phyloP scores from a whole-genome alignment of 2,329 filamentous ascomycete genomes.

The Aspergillus awamori region DNA sequence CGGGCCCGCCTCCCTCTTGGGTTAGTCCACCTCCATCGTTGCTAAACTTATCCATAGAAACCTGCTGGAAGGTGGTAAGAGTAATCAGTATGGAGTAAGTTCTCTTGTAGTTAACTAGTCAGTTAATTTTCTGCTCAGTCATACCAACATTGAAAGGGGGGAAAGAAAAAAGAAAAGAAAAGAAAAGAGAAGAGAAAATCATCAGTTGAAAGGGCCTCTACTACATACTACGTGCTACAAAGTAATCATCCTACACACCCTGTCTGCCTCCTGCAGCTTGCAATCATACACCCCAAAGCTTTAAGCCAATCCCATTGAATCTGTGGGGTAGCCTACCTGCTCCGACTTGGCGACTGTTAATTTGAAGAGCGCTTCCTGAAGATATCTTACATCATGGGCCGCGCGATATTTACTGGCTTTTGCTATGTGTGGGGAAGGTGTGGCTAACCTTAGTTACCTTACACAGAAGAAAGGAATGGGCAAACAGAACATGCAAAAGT shows the following conservation, averaged over 20 bases:
- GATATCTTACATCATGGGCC: conserved; percentile 4
- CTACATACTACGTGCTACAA: too few relatives aligned
- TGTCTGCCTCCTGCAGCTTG: background rate
- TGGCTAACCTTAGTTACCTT: conserved; percentile 6
- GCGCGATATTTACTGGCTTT: background rate
- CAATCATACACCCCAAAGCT: background rate
- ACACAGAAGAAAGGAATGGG: background rate
- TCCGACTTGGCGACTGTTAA: background rate
- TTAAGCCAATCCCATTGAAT: background rate
- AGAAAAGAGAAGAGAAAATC: too few relatives aligned
- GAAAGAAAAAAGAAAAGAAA: too few relatives aligned
- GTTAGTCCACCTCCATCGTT: conserved; percentile 4
- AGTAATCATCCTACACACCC: too few relatives aligned
- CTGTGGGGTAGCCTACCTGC: background rate
- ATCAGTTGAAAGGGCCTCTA: too few relatives aligned
- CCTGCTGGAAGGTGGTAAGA: background rate
- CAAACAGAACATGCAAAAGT: conserved; percentile 1
- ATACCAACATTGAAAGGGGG: too few relatives aligned
- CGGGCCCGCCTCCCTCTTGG: conserved; percentile 6
- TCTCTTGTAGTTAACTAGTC: too few relatives aligned
- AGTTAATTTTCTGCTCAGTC: too few relatives aligned
- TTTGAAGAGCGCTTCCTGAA: conserved; percentile 1
- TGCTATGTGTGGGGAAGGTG: background rate
- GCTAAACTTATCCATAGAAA: conserved; percentile 8
- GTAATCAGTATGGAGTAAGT: background rate